These are phyloP conservation scores for Exsudoporus frostii DNA, from an alignment of 768 basidiomycete genomes.

Conservation along the genomic window DNA sequence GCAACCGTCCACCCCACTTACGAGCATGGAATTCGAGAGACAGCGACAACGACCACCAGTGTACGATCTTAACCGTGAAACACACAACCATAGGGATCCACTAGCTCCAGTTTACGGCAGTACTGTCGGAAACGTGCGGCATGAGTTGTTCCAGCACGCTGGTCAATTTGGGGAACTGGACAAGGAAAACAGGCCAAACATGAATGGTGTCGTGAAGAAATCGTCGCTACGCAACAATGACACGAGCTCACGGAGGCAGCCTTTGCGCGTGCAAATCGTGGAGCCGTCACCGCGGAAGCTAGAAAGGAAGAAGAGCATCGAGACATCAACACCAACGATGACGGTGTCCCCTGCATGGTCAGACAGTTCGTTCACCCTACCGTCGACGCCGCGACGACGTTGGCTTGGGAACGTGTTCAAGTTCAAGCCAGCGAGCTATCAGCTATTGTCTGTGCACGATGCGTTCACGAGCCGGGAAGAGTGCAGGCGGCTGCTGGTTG, in stretches of 20 bases:
- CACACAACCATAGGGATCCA: conserved; percentile 37
- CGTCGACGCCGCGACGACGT: conserved; percentile 48
- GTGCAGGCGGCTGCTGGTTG: conserved; percentile 69
- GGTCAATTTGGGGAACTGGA: conserved; percentile 33
- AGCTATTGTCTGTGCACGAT: conserved; percentile 57
- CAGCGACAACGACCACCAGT: conserved; percentile 8
- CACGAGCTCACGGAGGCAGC: conserved; percentile 11
- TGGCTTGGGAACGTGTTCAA: conserved; percentile 92
- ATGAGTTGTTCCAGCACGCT: not conserved
- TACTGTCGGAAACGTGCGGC: conserved; percentile 1
- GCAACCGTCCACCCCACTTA: conserved; percentile 11
- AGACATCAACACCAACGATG: conserved; percentile 15
- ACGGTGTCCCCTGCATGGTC: conserved; percentile 42
- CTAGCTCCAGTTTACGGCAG: conserved; percentile 15
- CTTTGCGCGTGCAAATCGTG: conserved; percentile 49
- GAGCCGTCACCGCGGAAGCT: conserved; percentile 46
- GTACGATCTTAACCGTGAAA: conserved; percentile 1
- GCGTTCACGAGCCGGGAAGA: conserved; percentile 66
- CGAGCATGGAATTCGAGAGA: conserved; percentile 21
- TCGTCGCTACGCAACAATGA: conserved; percentile 42
- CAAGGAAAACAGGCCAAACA: conserved; percentile 53
- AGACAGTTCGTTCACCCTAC: conserved; percentile 43
- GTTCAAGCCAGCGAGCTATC: conserved; percentile 65
- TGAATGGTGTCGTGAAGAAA: conserved; percentile 34
- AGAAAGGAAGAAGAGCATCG: conserved; percentile 22